Conservation (phyloP, 1,139 yeast species). For the Saccharomyces hybrid region DNA sequence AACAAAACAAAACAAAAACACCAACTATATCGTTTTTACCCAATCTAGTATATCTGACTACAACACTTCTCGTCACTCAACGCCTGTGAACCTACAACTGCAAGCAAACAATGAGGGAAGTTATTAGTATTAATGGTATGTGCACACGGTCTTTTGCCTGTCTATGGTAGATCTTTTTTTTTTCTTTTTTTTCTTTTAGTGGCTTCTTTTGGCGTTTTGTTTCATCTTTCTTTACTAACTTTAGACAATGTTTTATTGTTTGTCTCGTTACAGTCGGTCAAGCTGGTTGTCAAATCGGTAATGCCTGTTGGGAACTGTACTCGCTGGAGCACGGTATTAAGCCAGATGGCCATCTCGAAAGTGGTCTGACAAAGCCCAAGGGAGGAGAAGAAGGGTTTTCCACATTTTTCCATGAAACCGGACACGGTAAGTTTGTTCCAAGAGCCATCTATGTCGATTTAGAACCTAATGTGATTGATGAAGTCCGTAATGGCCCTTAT, state of each 20-base stretch:
- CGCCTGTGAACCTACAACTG: neutral
- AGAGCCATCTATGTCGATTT: conserved; percentile 94
- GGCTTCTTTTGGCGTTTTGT: neutral
- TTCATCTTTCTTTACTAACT: neutral
- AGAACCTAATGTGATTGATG: conserved; percentile 96
- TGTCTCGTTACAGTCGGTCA: conserved; percentile 31
- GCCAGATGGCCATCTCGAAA: conserved; percentile 73
- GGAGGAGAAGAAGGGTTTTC: conserved; percentile 94
- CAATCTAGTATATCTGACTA: neutral
- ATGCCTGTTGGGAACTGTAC: conserved; percentile 97
- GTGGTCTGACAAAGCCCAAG: conserved; percentile 67
- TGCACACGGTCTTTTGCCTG: neutral
- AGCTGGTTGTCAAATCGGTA: conserved; percentile 99
- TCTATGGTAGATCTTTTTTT: neutral
- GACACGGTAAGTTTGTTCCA: conserved; percentile 94
- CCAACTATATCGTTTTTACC: neutral
- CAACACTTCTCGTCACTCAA: neutral
- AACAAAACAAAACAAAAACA: conserved; percentile 1
- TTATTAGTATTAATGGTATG: conserved; percentile 67
- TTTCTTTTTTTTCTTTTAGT: too few relatives aligned
- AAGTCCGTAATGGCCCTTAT: conserved; percentile 90
- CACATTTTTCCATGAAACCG: conserved; percentile 93
- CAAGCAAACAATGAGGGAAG: conserved; percentile 64
- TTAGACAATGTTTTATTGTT: neutral
- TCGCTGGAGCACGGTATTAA: conserved; percentile 95